Evolutionary conservation across 2,329 filamentous ascomycete species (phyloP).

Genomic region (Plectosphaerella cucumerina): DNA sequence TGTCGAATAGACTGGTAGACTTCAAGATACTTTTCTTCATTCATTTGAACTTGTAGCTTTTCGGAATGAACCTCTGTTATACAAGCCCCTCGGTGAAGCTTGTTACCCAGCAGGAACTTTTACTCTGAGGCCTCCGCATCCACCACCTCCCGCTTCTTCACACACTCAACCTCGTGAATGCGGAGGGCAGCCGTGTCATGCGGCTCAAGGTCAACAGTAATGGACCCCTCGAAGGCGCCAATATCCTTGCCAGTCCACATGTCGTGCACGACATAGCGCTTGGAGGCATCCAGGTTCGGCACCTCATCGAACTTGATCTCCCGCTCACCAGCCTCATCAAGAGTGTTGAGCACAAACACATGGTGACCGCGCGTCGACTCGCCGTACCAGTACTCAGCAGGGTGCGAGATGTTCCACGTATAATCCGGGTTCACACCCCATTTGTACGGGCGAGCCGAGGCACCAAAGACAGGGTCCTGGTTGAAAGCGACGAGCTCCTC

Average conservation of each 20-base stretch:
- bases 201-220: conserved; percentile 21
- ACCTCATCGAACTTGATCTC: conserved; percentile 36
- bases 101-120: no score
- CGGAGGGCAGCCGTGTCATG: conserved; percentile 30
- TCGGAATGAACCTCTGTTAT: no score
- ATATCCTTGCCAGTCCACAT: conserved; percentile 40
- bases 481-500: conserved; percentile 34
- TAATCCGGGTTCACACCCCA: conserved; percentile 46
- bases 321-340: conserved; percentile 25
- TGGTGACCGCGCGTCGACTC: conserved; percentile 35
- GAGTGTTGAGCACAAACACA: conserved; percentile 43
- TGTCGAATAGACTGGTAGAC: no score
- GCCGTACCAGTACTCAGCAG: conserved; percentile 47
- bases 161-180: conserved; percentile 13
- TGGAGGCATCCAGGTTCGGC: conserved; percentile 27
- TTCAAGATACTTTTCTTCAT: no score
- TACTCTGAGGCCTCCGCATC: no score
- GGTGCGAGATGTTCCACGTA: conserved; percentile 42
- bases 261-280: conserved; percentile 34
- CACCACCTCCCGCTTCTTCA: conserved; percentile 4
- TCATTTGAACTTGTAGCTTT: no score
- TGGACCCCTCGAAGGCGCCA: conserved; percentile 24
- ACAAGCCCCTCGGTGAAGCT: no score
- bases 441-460: conserved; percentile 38
- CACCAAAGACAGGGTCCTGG: conserved; percentile 38